Percentiles rank a stretch among this genome's conserved stretches.
These are phyloP conservation scores for Aureobasidium subglaciale DNA, from an alignment of 2,329 filamentous ascomycete genomes.

Conservation along the genomic window DNA sequence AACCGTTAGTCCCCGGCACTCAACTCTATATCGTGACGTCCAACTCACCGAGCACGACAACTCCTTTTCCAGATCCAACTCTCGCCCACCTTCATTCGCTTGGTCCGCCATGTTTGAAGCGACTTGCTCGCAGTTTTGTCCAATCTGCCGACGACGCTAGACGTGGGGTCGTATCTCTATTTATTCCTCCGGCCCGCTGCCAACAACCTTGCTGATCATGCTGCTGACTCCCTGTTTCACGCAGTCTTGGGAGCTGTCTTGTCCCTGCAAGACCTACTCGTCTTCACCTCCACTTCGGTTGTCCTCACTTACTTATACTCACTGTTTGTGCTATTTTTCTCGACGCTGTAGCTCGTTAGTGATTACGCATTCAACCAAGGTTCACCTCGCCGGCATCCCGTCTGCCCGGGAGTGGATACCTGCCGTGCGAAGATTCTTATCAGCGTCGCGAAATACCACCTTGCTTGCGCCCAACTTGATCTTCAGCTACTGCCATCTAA, in stretches of 20 bases:
- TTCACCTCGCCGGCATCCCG: not conserved
- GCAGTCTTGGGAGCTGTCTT: not conserved
- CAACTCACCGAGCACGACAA: conserved; percentile 82
- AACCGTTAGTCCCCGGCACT: not conserved
- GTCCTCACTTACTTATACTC: not conserved
- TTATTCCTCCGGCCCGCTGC: conserved; percentile 5
- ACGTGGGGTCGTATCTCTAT: conserved; percentile 8
- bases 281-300: not conserved
- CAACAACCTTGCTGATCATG: conserved; percentile 5
- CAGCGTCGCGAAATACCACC: too few relatives aligned
- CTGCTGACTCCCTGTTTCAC: not conserved
- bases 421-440: too few relatives aligned
- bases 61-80: conserved; percentile 79
- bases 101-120: conserved; percentile 2
- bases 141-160: not conserved
- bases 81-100: conserved; percentile 24
- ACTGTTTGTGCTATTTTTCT: not conserved
- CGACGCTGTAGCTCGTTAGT: too few relatives aligned
- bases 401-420: too few relatives aligned
- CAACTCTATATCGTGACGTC: not conserved
- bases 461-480: too few relatives aligned
- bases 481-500: too few relatives aligned
- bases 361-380: not conserved
- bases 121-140: not conserved
- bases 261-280: not conserved